Base-by-base conservation (phyloP, 345 rosid species). In the Rhizophora apiculata region DNA sequence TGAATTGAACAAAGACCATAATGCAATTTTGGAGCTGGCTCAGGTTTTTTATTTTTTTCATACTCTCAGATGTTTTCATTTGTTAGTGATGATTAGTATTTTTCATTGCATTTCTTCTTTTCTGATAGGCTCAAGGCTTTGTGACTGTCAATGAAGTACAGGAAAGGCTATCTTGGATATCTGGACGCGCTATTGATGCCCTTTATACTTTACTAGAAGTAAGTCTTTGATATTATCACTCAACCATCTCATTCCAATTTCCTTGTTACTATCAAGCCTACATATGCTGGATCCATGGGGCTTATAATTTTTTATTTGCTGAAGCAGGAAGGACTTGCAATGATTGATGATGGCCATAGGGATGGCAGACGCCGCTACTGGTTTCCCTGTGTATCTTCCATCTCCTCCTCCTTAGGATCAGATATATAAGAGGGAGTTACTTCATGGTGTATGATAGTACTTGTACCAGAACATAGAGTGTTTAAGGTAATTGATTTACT, bases 1-100 rank as follows among this genome's bases (percentile, higher is more conserved):
- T 26, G 98, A 89, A 79, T 80, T 91, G 75, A 91, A 94, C 84
- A 89, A 87, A 84, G 98, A 94, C 78, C 98, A 94, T 70, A 94
- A 94, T 69, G 93, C 84, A 72, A 88, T 94, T 69, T 72, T 94
- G 82, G 95, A 91, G 79, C 78, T 91, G 49, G 95, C 97, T 67
- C 98, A 94, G 97, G 92, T 85, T 68, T 71, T 21, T 52, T 27
- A 21, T 1, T 62, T 34, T 54, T 26, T 57, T 51, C 60, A 13
- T 16, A 15, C 9, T 46, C 55, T 26, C 3, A 24, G 26, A 9
- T 3, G 21, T 26, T 60, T 9, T 34, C 56, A 60, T 27, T 60
- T 60, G 63, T 8, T 49, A 30, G 72, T n/a, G 61, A 62, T 11
- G 49, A 48, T 21, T 46, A 60, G 19, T 32, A 19, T 13, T 71